Percentiles rank a stretch among this genome's conserved stretches.
Conservation (phyloP, 768 basidiomycete genomes). For the Trametes cingulata region DNA sequence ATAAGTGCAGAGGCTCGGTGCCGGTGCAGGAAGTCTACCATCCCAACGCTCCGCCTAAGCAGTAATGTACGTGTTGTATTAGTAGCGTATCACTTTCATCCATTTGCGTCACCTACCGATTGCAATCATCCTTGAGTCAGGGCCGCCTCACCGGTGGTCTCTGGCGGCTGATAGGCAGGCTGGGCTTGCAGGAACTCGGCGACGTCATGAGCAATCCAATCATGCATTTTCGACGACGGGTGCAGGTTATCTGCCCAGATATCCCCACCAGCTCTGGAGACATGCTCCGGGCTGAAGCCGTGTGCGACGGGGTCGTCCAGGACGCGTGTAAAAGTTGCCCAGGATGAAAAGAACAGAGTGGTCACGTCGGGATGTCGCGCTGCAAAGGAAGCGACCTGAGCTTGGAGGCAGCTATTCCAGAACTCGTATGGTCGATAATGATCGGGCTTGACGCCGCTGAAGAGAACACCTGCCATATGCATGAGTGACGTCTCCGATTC, state of each 20-base stretch:
- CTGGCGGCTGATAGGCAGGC: background rate
- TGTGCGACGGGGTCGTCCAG: conserved; percentile 46
- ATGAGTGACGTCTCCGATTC: background rate
- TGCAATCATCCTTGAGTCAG: background rate
- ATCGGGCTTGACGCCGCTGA: background rate
- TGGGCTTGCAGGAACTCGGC: conserved; percentile 33
- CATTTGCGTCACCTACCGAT: too few relatives aligned
- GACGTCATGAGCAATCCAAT: conserved; percentile 47
- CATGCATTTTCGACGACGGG: conserved; percentile 52
- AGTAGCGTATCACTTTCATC: too few relatives aligned
- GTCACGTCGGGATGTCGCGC: conserved; percentile 45
- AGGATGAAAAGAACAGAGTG: conserved; percentile 51
- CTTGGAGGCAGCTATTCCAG: conserved; percentile 50
- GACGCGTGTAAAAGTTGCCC: conserved; percentile 45
- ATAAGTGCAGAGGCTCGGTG: background rate
- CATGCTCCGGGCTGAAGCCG: conserved; percentile 41
- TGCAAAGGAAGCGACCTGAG: conserved; percentile 39
- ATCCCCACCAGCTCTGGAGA: conserved; percentile 35
- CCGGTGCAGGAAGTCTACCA: background rate
- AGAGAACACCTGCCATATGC: background rate
- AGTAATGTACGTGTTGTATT: background rate
- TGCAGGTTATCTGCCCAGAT: conserved; percentile 58
- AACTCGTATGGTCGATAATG: conserved; percentile 17
- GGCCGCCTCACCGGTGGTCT: background rate
- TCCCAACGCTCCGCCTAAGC: background rate